Evolutionary conservation across 345 rosid species (phyloP).

Genomic region (Camelina sativa): DNA sequence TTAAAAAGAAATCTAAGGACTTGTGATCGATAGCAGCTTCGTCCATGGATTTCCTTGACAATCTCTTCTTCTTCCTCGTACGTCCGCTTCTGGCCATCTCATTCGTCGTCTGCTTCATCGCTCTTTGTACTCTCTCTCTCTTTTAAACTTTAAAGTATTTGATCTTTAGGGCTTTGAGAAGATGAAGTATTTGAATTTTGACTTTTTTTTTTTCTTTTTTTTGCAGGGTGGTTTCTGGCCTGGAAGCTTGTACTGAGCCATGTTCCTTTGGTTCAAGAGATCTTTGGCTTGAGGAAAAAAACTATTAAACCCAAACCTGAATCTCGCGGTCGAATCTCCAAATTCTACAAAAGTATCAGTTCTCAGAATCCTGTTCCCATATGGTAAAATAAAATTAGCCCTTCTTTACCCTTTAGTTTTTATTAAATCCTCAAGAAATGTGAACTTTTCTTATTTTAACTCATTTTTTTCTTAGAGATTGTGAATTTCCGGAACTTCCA

Average conservation of each 20-base stretch:
- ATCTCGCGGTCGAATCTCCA: constrained; percentile 54
- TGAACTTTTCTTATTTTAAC: background rate
- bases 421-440: background rate
- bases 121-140: constrained; percentile 49
- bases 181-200: background rate
- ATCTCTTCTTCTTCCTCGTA: constrained; percentile 47
- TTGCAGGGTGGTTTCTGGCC: constrained; percentile 80
- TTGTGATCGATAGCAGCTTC: too few species aligned
- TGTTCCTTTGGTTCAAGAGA: constrained; percentile 85
- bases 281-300: constrained; percentile 73
- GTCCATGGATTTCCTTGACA: constrained; percentile 42
- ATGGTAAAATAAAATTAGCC: constrained; percentile 29
- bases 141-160: background rate
- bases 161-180: background rate
- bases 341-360: constrained; percentile 53
- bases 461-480: background rate
- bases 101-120: constrained; percentile 61
- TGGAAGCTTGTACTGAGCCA: constrained; percentile 91
- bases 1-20: too few species aligned
- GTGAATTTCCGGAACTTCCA: background rate
- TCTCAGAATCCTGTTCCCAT: constrained; percentile 39
- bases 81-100: constrained; percentile 67
- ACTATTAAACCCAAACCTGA: constrained; percentile 57
- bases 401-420: background rate
- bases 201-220: background rate